Conservation (phyloP, 768 basidiomycete species). For the Mycena belliarum region DNA sequence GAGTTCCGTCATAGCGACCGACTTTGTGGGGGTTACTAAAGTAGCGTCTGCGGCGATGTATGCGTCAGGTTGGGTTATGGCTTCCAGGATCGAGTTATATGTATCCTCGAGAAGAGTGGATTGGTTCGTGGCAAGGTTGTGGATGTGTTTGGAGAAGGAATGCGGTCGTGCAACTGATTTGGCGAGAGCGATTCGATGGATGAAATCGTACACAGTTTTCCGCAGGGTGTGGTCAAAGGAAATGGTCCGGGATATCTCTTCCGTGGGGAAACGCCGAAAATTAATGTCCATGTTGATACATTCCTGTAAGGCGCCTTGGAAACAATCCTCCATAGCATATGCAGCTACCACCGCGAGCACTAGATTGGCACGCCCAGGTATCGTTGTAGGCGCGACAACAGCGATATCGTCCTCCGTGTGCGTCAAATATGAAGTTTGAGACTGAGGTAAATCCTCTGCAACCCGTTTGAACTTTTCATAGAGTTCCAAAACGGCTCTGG, state of each 20-base stretch:
- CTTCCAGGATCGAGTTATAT: constrained; percentile 53
- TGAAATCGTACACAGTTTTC: constrained; percentile 44
- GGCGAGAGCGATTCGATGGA: constrained; percentile 51
- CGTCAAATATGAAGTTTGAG: constrained; percentile 17
- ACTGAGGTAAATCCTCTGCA: constrained; percentile 19
- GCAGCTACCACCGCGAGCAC: constrained; percentile 62
- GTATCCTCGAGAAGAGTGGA: constrained; percentile 40
- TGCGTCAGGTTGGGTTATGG: constrained; percentile 50
- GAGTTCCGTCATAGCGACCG: constrained; percentile 54
- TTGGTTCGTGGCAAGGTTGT: constrained; percentile 42
- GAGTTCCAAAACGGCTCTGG: constrained; percentile 44
- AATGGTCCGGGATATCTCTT: constrained; percentile 43
- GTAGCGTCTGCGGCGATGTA: constrained; percentile 52
- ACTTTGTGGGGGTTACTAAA: constrained; percentile 36
- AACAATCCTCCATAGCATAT: constrained; percentile 58
- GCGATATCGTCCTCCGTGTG: constrained; percentile 10
- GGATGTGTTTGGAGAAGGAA: constrained; percentile 51
- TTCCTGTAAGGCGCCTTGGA: constrained; percentile 51
- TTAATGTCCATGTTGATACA: constrained; percentile 41
- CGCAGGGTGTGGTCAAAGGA: constrained; percentile 35
- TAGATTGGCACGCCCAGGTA: constrained; percentile 37
- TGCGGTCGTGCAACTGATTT: constrained; percentile 51
- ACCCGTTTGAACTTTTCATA: constrained; percentile 39
- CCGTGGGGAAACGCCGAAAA: constrained; percentile 34
- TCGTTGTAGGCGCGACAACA: not conserved